Conservation (phyloP, 78 protist species). For the Thecamonas trahens region DNA sequence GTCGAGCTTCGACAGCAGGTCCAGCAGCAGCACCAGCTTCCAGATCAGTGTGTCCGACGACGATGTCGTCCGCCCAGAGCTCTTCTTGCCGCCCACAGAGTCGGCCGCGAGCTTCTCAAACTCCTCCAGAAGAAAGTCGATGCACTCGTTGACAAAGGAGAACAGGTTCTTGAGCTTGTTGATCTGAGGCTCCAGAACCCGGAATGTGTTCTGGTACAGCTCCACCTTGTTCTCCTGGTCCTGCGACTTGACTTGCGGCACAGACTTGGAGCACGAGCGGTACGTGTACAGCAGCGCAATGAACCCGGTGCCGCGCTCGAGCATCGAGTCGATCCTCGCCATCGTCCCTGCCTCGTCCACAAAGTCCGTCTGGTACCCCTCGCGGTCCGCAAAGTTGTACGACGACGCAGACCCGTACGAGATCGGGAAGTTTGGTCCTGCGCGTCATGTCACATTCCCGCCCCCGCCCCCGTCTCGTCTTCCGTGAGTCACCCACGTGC, state of each 20-base stretch:
- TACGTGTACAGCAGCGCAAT: constrained; percentile 60
- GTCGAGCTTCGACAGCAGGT: constrained; percentile 60
- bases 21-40: constrained; percentile 34
- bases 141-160: constrained; percentile 30
- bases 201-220: constrained; percentile 46
- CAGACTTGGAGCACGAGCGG: constrained; percentile 43
- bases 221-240: constrained; percentile 54
- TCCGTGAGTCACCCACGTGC: no score
- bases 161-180: constrained; percentile 53
- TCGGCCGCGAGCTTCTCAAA: constrained; percentile 24
- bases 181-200: constrained; percentile 53
- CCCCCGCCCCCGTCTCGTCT: no score
- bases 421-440: no score
- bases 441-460: no score
- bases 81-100: constrained; percentile 38
- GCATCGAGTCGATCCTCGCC: constrained; percentile 36
- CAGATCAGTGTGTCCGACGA: constrained; percentile 37
- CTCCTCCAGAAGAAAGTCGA: constrained; percentile 24
- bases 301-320: constrained; percentile 26
- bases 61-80: no score
- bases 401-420: no score
- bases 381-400: constrained; percentile 42
- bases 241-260: constrained; percentile 38
- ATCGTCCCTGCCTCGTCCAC: constrained; percentile 38
- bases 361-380: constrained; percentile 54